phyloP scores from a whole-genome alignment of 805 yeast species.

The Metschnikowia noctiluminum region DNA sequence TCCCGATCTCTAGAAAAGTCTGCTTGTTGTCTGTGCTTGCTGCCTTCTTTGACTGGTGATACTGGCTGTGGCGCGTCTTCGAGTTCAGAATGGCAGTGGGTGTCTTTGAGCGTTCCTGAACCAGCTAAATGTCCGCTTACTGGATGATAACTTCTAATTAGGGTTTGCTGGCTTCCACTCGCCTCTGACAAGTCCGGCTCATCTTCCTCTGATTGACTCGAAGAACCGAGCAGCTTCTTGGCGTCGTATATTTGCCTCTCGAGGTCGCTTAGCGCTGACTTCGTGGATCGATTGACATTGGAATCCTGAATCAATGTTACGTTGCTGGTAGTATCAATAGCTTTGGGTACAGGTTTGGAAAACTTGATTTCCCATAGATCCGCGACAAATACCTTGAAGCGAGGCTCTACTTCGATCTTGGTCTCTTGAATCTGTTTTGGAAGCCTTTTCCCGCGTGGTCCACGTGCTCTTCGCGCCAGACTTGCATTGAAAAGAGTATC shows the following conservation, averaged over 20 bases:
- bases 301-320: background rate
- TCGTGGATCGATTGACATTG: background rate
- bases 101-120: background rate
- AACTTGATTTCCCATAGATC: slow-evolving; percentile 36
- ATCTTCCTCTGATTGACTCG: too few species aligned
- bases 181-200: too few species aligned
- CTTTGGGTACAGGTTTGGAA: background rate
- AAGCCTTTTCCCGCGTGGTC: slow-evolving; percentile 70
- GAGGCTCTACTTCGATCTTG: slow-evolving; percentile 30
- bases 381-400: slow-evolving; percentile 30
- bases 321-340: background rate
- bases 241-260: too few species aligned
- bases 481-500: background rate
- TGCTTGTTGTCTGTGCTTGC: too few species aligned
- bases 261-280: background rate
- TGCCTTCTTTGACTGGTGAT: too few species aligned
- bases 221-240: too few species aligned
- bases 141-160: background rate
- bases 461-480: slow-evolving; percentile 50
- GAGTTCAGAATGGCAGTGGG: background rate
- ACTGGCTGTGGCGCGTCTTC: background rate
- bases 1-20: too few species aligned
- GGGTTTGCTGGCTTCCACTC: background rate
- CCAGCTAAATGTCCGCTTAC: background rate
- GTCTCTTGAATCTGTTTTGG: slow-evolving; percentile 55